phyloP scores from a whole-genome alignment of 495 filamentous ascomycete genomes.

The Hypoxylon perforatum region DNA sequence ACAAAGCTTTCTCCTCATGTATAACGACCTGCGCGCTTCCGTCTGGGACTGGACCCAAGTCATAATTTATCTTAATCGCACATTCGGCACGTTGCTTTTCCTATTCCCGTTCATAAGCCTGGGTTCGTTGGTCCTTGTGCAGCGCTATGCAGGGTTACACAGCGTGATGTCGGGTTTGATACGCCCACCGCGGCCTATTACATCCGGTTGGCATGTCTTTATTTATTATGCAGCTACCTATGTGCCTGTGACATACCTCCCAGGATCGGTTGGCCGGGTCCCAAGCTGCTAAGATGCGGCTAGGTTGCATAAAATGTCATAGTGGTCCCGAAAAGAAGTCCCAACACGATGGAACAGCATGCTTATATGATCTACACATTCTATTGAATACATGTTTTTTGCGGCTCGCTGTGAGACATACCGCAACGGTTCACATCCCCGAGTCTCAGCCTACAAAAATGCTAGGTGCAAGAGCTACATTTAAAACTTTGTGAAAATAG shows the following conservation, averaged over 20 bases:
- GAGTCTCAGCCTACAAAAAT: neutral
- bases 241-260: too few relatives aligned
- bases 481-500: too few relatives aligned
- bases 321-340: neutral
- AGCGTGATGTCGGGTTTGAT: neutral
- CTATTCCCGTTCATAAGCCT: neutral
- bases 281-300: neutral
- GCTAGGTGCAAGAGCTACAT: too few relatives aligned
- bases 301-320: neutral
- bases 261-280: neutral
- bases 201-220: too few relatives aligned
- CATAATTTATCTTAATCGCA: neutral
- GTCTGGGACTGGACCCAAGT: neutral
- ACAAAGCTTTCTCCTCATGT: neutral
- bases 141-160: neutral
- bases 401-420: conserved; percentile 3
- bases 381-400: neutral
- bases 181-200: too few relatives aligned
- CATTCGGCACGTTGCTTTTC: neutral
- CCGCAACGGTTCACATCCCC: neutral
- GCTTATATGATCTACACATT: too few relatives aligned
- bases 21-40: neutral
- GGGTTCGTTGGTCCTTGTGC: neutral
- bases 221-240: too few relatives aligned
- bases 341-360: neutral